phyloP scores from a whole-genome alignment of 805 yeast species.

The Teunomyces panamensis region DNA sequence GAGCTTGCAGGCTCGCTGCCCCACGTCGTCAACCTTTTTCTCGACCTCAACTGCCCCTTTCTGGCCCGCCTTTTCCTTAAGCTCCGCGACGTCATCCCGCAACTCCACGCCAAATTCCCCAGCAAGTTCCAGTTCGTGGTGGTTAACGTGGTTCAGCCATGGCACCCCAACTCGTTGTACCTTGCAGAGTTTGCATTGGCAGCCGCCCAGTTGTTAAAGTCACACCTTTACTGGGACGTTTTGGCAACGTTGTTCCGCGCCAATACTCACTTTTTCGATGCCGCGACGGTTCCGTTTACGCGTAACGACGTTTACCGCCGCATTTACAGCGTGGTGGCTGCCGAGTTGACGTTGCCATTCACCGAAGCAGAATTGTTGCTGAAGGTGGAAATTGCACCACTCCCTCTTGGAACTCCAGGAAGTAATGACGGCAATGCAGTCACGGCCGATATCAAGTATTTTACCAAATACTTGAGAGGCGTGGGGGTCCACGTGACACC shows the following conservation, averaged over 20 bases:
- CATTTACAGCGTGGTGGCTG: slow-evolving; percentile 37
- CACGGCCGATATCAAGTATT: slow-evolving; percentile 65
- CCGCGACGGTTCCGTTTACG: slow-evolving; percentile 49
- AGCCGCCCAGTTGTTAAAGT: slow-evolving; percentile 49
- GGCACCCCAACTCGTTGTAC: slow-evolving; percentile 76
- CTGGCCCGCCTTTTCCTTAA: slow-evolving; percentile 62
- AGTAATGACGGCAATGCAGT: slow-evolving; percentile 58
- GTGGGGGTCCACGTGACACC: slow-evolving; percentile 86
- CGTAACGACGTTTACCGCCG: slow-evolving; percentile 55
- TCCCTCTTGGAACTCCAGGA: slow-evolving; percentile 25
- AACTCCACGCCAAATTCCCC: slow-evolving; percentile 43
- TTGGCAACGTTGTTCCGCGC: slow-evolving; percentile 55
- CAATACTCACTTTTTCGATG: slow-evolving; percentile 58
- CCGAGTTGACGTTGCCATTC: slow-evolving; percentile 30
- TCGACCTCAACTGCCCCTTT: slow-evolving; percentile 80
- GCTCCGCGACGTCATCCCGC: slow-evolving; percentile 54
- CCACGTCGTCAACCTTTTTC: slow-evolving; percentile 56
- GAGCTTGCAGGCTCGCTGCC: slow-evolving; percentile 21
- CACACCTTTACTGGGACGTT: slow-evolving; percentile 42
- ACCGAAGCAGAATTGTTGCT: slow-evolving; percentile 27
- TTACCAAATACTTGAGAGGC: slow-evolving; percentile 69
- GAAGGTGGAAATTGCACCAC: slow-evolving; percentile 36
- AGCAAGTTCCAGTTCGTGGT: slow-evolving; percentile 58
- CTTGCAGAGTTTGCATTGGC: slow-evolving; percentile 72
- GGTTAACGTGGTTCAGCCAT: slow-evolving; percentile 80